phyloP scores from a whole-genome alignment of 495 filamentous ascomycete genomes.

The Penicillium lividum region DNA sequence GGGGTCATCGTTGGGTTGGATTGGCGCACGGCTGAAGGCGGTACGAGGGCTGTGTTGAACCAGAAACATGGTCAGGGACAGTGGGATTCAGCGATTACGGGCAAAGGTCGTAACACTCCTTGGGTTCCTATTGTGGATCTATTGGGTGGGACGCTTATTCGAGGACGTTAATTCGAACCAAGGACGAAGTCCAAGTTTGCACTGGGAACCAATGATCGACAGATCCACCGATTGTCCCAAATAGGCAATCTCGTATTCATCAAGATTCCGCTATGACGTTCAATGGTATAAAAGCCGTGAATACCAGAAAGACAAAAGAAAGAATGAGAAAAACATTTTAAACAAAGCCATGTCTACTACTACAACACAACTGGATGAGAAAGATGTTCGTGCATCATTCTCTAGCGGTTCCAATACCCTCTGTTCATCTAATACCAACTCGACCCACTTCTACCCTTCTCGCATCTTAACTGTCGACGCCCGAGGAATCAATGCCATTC shows the following conservation, averaged over 20 bases:
- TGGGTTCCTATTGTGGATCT: slow-evolving; percentile 11
- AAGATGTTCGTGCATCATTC: slow-evolving; percentile 14
- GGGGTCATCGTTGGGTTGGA: slow-evolving; percentile 2
- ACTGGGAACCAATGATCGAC: slow-evolving; percentile 5
- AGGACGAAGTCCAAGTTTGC: neutral
- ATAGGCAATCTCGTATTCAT: slow-evolving; percentile 29
- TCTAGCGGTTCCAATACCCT: slow-evolving; percentile 17
- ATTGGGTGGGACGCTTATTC: neutral
- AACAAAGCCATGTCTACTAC: too few species aligned
- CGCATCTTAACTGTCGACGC: slow-evolving; percentile 47
- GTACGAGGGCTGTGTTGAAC: neutral
- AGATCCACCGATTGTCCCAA: slow-evolving; percentile 13
- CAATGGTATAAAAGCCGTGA: too few species aligned
- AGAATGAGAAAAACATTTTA: neutral
- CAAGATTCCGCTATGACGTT: too few species aligned
- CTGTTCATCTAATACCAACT: slow-evolving; percentile 5
- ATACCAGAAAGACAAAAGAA: too few species aligned
- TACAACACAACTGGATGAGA: slow-evolving; percentile 4
- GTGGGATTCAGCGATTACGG: neutral
- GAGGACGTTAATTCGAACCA: neutral
- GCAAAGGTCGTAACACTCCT: neutral
- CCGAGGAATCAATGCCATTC: slow-evolving; percentile 42
- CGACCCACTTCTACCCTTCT: slow-evolving; percentile 12
- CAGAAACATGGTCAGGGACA: slow-evolving; percentile 2
- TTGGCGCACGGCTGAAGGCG: slow-evolving; percentile 8